Conservation (phyloP, 495 filamentous ascomycete genomes). For the Penicillium cinerascens region DNA sequence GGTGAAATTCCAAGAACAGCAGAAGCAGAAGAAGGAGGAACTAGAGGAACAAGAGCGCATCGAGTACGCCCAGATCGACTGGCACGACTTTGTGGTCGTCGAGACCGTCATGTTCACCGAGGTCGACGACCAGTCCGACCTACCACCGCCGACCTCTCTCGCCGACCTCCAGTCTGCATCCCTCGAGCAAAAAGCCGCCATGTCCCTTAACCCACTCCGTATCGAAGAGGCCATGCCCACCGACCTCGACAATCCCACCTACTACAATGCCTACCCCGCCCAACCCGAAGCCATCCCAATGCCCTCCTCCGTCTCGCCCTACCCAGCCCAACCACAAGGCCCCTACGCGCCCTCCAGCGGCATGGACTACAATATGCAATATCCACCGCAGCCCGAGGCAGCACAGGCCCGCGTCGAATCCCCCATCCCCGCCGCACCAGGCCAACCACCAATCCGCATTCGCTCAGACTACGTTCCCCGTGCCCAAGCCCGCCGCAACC, state of each 20-base stretch:
- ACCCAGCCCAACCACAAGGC: constrained; percentile 34
- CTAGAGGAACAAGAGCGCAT: constrained; percentile 80
- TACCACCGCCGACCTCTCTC: constrained; percentile 84
- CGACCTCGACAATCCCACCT: constrained; percentile 60
- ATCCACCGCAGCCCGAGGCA: constrained; percentile 13
- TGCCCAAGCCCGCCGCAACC: constrained; percentile 64
- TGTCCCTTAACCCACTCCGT: constrained; percentile 77
- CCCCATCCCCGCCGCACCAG: constrained; percentile 63
- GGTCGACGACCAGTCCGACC: constrained; percentile 76
- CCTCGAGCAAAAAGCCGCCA: constrained; percentile 87
- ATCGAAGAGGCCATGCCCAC: constrained; percentile 96
- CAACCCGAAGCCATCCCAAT: constrained; percentile 26
- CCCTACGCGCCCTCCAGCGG: constrained; percentile 36
- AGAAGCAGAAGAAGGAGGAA: constrained; percentile 87
- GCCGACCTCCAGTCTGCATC: constrained; percentile 90
- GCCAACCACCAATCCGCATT: constrained; percentile 78
- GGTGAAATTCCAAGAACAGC: constrained; percentile 75
- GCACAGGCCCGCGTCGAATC: constrained; percentile 70
- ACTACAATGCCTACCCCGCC: constrained; percentile 50
- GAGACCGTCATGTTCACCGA: constrained; percentile 95
- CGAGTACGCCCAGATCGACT: constrained; percentile 89
- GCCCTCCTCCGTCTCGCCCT: constrained; percentile 30
- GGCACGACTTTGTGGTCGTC: constrained; percentile 96
- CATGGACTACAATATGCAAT: constrained; percentile 33
- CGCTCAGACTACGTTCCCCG: constrained; percentile 87